These are phyloP conservation scores for Yarrowia sp. DNA, from an alignment of 805 yeast genomes.

Conservation along the genomic window DNA sequence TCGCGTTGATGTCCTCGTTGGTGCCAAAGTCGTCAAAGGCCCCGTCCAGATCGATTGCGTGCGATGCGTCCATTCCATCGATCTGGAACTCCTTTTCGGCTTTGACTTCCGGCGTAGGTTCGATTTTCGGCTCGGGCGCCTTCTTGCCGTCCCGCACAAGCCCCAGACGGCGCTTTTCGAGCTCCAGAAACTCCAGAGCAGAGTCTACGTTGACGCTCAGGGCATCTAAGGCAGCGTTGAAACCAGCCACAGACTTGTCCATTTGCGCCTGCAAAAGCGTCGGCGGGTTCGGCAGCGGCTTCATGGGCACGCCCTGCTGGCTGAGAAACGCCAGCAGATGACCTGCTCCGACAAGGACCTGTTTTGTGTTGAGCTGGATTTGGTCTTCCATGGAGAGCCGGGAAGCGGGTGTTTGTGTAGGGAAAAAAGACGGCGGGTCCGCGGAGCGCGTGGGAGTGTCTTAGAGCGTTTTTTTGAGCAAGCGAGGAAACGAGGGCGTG, in stretches of 20 bases:
- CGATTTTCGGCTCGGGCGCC: background rate
- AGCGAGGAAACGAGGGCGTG: too few species aligned
- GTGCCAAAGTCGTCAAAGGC: conserved; percentile 18
- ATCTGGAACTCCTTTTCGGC: background rate
- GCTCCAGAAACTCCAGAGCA: conserved; percentile 17
- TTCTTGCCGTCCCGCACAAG: background rate
- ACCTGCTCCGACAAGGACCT: conserved; percentile 23
- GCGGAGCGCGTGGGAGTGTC: background rate
- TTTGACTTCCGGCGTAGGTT: background rate
- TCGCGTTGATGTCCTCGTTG: conserved; percentile 22
- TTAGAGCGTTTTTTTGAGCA: too few species aligned
- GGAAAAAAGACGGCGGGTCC: too few species aligned
- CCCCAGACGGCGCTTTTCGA: background rate
- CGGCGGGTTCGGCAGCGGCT: conserved; percentile 32
- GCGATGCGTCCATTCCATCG: conserved; percentile 17
- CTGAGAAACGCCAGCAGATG: conserved; percentile 23
- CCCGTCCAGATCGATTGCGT: conserved; percentile 26
- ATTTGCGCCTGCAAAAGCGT: conserved; percentile 31
- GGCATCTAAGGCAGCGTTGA: conserved; percentile 12
- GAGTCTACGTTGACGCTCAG: conserved; percentile 1
- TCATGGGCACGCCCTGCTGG: conserved; percentile 17
- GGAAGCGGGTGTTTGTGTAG: background rate
- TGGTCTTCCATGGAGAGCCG: conserved; percentile 26
- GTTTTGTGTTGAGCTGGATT: background rate
- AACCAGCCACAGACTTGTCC: conserved; percentile 28